phyloP scores from a whole-genome alignment of 2,329 filamentous ascomycete species.

The Hymenoscyphus albidus region DNA sequence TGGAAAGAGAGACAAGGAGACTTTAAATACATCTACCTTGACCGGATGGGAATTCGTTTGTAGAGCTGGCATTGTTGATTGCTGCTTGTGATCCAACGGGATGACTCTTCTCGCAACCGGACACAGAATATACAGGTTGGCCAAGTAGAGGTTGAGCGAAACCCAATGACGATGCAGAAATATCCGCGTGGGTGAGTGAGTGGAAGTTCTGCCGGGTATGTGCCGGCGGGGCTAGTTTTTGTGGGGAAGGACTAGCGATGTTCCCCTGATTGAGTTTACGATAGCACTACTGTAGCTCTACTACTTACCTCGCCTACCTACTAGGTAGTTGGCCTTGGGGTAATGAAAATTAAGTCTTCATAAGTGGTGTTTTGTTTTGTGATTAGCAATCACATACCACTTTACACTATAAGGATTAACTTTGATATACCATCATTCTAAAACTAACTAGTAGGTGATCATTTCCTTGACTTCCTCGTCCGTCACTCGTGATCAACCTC shows the following conservation, averaged over 20 bases:
- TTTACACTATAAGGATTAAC: no score
- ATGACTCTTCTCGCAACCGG: neutral
- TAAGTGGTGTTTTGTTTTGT: no score
- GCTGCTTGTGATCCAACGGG: neutral
- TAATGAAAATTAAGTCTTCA: no score
- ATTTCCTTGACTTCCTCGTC: no score
- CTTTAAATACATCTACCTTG: constrained; percentile 6
- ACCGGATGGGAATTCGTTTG: neutral
- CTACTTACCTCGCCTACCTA: no score
- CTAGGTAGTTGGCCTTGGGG: no score
- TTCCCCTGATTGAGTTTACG: neutral
- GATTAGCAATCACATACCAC: no score
- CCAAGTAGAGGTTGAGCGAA: neutral
- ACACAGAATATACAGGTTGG: neutral
- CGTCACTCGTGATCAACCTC: no score
- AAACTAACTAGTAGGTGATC: no score
- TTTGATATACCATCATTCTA: no score
- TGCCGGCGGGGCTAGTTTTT: neutral
- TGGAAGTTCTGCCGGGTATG: neutral
- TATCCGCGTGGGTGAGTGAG: neutral
- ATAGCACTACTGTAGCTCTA: no score
- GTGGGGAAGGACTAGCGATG: neutral
- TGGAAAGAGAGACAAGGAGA: neutral
- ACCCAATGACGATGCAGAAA: neutral
- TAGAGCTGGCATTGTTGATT: neutral